Conservation (phyloP, 2,329 filamentous ascomycete species). For the Acephala macrosclerotiorum region DNA sequence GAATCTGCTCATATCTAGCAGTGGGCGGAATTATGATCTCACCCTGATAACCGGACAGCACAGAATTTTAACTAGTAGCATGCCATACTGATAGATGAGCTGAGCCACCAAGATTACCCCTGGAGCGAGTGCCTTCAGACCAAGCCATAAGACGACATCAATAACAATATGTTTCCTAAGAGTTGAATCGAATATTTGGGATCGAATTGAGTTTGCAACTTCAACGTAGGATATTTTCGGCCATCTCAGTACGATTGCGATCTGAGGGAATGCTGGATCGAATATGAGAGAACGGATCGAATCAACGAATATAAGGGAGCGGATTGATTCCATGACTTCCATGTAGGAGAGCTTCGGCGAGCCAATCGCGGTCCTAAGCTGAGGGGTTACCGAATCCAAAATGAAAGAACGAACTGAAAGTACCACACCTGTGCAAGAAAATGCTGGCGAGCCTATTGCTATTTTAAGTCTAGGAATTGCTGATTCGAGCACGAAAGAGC, state of each 20-base stretch:
- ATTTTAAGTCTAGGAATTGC: background rate
- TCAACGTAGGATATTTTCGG: background rate
- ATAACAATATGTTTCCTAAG: background rate
- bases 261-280: background rate
- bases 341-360: background rate
- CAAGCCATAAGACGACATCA: background rate
- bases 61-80: background rate
- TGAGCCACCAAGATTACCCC: background rate
- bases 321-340: background rate
- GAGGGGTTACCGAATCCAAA: background rate
- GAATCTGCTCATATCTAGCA: background rate
- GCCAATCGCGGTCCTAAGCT: background rate
- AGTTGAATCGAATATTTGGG: background rate
- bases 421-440: background rate
- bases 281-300: background rate
- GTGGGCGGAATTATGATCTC: background rate
- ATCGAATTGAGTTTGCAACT: background rate
- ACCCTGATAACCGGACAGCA: background rate
- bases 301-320: background rate
- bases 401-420: background rate
- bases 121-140: background rate
- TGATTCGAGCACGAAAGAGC: background rate
- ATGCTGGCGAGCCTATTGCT: background rate
- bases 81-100: constrained; percentile 1
- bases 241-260: background rate